A percentile compares a stretch with the other conserved stretches of the same genome.
phyloP scores from a whole-genome alignment of 768 basidiomycete species.

The Favolaschia claudopus region DNA sequence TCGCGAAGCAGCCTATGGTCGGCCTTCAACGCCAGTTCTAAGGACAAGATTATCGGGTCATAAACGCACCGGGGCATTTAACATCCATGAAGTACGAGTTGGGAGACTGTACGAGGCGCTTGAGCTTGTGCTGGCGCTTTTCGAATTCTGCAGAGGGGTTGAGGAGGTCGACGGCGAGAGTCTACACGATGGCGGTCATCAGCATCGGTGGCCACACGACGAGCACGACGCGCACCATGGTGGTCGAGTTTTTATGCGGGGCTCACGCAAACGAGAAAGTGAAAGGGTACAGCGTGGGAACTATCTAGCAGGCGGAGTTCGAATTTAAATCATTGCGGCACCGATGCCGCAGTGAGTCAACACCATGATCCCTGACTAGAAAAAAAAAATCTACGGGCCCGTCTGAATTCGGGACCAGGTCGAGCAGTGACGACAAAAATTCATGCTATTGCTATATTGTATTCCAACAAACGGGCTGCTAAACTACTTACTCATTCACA shows the following conservation, averaged over 20 bases:
- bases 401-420: no score
- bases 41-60: slow-evolving; percentile 12
- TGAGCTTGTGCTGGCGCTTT: slow-evolving; percentile 95
- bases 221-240: slow-evolving; percentile 24
- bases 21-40: slow-evolving; percentile 15
- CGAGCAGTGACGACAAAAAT: no score
- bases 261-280: no score
- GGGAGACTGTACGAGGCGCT: slow-evolving; percentile 97
- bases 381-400: no score
- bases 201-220: neutral
- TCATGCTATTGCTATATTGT: no score
- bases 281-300: slow-evolving; percentile 23
- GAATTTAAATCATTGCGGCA: no score
- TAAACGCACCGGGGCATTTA: slow-evolving; percentile 94
- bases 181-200: slow-evolving; percentile 49
- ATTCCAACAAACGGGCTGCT: no score
- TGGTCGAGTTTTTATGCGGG: slow-evolving; percentile 35
- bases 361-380: no score
- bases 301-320: slow-evolving; percentile 36
- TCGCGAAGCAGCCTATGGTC: slow-evolving; percentile 87
- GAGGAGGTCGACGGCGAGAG: slow-evolving; percentile 97
- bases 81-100: slow-evolving; percentile 99
- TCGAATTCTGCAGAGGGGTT: slow-evolving; percentile 91
- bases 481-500: no score
- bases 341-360: no score